These are phyloP conservation scores for Pyrus communis DNA, from an alignment of 306 rosid species.

Conservation along the genomic window DNA sequence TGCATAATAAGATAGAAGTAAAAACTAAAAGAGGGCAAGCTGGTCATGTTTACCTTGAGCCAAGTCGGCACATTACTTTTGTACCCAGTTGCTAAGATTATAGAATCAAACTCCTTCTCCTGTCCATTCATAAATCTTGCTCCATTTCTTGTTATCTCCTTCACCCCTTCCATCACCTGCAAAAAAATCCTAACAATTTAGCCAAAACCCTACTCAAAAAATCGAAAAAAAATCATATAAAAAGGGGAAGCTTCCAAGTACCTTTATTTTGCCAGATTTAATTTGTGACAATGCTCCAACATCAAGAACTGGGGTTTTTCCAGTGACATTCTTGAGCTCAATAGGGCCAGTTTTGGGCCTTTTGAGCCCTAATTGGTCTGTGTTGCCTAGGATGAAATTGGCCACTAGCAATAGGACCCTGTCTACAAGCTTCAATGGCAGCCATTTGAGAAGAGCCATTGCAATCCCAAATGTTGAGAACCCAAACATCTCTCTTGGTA, in stretches of 20 bases:
- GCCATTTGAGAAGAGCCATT: constrained; percentile 61
- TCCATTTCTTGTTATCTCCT: constrained; percentile 80
- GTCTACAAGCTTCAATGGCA: constrained; percentile 67
- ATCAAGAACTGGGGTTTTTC: constrained; percentile 89
- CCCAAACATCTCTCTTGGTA: constrained; percentile 85
- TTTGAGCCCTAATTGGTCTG: constrained; percentile 62
- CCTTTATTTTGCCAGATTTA: constrained; percentile 75
- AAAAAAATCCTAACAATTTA: not conserved
- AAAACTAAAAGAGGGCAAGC: constrained; percentile 27
- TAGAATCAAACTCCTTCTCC: constrained; percentile 79
- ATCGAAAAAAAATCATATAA: not conserved
- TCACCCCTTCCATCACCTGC: constrained; percentile 73
- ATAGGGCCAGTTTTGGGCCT: constrained; percentile 91
- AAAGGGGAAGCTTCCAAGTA: not conserved
- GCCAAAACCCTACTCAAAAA: not conserved
- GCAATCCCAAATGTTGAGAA: constrained; percentile 80
- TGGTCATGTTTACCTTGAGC: constrained; percentile 62
- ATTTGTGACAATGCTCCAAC: constrained; percentile 72
- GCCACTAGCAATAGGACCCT: constrained; percentile 45
- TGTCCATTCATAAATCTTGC: constrained; percentile 82
- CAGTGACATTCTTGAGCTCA: constrained; percentile 76
- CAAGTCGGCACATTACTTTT: constrained; percentile 91
- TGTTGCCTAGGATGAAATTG: constrained; percentile 54
- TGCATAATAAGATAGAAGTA: constrained; percentile 49
- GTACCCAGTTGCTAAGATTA: constrained; percentile 97